phyloP scores from a whole-genome alignment of 2,329 filamentous ascomycete genomes.

The Sphaerulina vaccinii region DNA sequence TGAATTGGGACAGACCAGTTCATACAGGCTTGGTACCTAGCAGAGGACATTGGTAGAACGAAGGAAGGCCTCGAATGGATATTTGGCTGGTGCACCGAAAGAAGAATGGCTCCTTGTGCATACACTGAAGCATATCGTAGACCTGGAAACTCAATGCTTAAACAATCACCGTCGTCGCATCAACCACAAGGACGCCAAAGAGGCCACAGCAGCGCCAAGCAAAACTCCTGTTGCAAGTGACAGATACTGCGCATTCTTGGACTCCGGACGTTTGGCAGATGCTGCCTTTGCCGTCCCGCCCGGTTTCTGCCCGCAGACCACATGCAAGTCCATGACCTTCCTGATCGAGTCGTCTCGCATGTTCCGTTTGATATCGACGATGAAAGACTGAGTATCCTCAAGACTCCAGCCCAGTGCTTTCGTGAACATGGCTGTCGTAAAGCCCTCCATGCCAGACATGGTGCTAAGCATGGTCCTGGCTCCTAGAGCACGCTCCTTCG shows the following conservation, averaged over 20 bases:
- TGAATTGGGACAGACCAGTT: no score
- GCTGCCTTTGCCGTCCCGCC: neutral
- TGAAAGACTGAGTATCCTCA: constrained; percentile 28
- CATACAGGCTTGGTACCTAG: no score
- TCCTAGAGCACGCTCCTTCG: constrained; percentile 22
- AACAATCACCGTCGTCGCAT: constrained; percentile 1
- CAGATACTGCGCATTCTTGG: neutral
- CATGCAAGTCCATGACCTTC: constrained; percentile 26
- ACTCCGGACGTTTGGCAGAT: neutral
- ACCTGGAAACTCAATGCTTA: no score
- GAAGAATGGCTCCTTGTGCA: no score
- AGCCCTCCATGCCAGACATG: constrained; percentile 34
- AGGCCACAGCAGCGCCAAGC: constrained; percentile 3
- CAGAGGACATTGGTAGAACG: no score
- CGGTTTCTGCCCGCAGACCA: constrained; percentile 22
- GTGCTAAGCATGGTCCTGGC: constrained; percentile 29
- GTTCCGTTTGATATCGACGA: constrained; percentile 21
- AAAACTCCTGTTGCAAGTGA: constrained; percentile 10
- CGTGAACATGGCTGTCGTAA: constrained; percentile 32
- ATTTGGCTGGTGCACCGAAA: no score
- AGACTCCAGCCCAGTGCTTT: constrained; percentile 29
- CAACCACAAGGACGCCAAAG: neutral
- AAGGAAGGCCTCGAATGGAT: no score
- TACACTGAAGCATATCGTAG: no score
- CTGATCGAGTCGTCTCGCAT: constrained; percentile 21